Evolutionary conservation across 1,284 basidiomycete genomes (phyloP).

Genomic region (Cutaneotrichosporon dermatis): DNA sequence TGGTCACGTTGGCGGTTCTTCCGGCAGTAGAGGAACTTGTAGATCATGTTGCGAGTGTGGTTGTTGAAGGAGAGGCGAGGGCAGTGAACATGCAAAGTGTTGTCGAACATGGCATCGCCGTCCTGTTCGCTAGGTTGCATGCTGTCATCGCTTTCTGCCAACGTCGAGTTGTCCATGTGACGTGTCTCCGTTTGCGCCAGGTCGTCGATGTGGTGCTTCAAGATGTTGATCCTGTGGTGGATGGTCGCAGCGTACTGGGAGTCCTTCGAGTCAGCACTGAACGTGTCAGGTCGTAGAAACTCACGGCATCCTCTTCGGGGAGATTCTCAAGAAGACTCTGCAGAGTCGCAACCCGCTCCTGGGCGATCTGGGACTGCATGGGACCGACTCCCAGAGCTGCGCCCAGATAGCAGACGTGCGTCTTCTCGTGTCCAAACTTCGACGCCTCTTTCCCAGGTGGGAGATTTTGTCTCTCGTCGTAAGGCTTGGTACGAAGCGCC

Average conservation of each 20-base stretch:
- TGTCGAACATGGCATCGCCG: conserved; percentile 55
- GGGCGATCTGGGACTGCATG: conserved; percentile 65
- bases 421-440: conserved; percentile 84
- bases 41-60: conserved; percentile 71
- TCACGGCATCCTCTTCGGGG: background rate
- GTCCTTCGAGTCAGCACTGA: background rate
- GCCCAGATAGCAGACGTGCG: conserved; percentile 79
- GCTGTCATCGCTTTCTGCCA: background rate
- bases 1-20: conserved; percentile 68
- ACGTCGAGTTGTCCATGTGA: conserved; percentile 34
- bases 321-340: conserved; percentile 14
- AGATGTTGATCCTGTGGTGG: conserved; percentile 25
- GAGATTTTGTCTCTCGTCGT: conserved; percentile 4
- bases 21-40: conserved; percentile 86
- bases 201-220: conserved; percentile 30
- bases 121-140: background rate
- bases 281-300: background rate
- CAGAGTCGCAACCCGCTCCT: conserved; percentile 52
- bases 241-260: background rate
- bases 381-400: conserved; percentile 59
- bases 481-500: conserved; percentile 38
- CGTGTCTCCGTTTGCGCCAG: conserved; percentile 27
- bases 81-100: conserved; percentile 85
- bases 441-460: conserved; percentile 49
- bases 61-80: conserved; percentile 79